phyloP scores from a whole-genome alignment of 306 rosid species.

The Citrullus amarus region DNA sequence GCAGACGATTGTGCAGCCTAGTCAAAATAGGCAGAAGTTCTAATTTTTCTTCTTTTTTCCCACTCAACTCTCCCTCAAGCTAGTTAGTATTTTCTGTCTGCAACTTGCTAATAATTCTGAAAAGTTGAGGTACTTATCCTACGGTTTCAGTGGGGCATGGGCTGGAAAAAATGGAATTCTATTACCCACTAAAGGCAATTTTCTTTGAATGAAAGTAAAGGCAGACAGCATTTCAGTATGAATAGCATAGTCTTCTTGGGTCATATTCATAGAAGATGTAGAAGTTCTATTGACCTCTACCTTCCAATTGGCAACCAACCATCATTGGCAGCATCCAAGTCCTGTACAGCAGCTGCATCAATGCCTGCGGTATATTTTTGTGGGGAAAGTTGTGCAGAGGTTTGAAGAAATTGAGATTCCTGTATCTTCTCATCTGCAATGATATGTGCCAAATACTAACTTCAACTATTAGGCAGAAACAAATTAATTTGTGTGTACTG shows the following conservation, averaged over 20 bases:
- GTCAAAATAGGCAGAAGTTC: too few species aligned
- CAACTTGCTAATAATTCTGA: background rate
- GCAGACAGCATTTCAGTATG: background rate
- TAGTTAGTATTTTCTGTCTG: background rate
- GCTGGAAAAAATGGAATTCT: background rate
- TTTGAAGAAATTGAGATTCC: conserved; percentile 31
- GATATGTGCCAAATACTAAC: conserved; percentile 38
- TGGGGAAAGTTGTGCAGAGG: conserved; percentile 30
- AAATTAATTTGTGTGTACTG: background rate
- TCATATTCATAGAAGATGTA: background rate
- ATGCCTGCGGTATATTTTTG: conserved; percentile 23
- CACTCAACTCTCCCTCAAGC: background rate
- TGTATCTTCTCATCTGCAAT: conserved; percentile 81
- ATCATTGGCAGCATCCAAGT: conserved; percentile 16
- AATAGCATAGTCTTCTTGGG: conserved; percentile 1
- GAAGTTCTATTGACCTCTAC: conserved; percentile 27
- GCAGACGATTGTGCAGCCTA: background rate
- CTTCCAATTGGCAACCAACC: conserved; percentile 28
- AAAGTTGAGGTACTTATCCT: background rate
- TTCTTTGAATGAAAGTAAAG: background rate
- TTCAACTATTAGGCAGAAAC: background rate
- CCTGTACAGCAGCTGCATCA: conserved; percentile 21
- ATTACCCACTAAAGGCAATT: background rate
- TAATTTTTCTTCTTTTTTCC: too few species aligned
- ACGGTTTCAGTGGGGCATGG: background rate